phyloP scores from a whole-genome alignment of 805 yeast species.

The Candida broadrunensis region DNA sequence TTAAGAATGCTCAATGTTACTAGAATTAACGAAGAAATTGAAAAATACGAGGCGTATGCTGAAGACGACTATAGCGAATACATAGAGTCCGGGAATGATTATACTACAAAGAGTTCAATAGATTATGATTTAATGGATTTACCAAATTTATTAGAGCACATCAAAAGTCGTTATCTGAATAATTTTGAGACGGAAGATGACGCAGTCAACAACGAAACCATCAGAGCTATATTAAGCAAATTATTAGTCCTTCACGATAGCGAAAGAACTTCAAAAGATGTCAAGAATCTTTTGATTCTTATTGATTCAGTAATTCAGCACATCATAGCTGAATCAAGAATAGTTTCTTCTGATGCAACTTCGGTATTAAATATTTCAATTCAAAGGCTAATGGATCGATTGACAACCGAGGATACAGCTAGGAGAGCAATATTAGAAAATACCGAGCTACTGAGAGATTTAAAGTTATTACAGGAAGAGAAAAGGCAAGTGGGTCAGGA shows the following conservation, averaged over 20 bases:
- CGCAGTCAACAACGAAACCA: background rate
- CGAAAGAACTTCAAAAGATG: conserved; percentile 18
- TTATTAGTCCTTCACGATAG: conserved; percentile 9
- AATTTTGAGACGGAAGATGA: conserved; percentile 6
- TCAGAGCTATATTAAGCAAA: conserved; percentile 18
- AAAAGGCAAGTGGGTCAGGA: conserved; percentile 18
- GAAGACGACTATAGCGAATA: conserved; percentile 36
- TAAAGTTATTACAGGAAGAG: conserved; percentile 19
- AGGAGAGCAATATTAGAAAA: conserved; percentile 31
- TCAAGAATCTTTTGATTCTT: conserved; percentile 21
- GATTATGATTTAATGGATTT: background rate
- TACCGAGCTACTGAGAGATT: conserved; percentile 17
- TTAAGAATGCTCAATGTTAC: conserved; percentile 26
- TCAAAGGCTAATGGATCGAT: conserved; percentile 31
- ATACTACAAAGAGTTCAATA: background rate
- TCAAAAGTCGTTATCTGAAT: background rate
- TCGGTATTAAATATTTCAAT: conserved; percentile 29
- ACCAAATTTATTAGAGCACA: background rate
- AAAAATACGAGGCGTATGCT: conserved; percentile 34
- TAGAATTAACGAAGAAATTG: conserved; percentile 34
- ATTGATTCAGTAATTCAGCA: conserved; percentile 32
- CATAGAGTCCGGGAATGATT: background rate
- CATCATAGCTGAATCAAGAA: conserved; percentile 20
- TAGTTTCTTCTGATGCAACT: conserved; percentile 20
- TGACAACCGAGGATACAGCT: conserved; percentile 33